Evolutionary conservation across 495 filamentous ascomycete species (phyloP).

Genomic region (Daldinia vernicosa): DNA sequence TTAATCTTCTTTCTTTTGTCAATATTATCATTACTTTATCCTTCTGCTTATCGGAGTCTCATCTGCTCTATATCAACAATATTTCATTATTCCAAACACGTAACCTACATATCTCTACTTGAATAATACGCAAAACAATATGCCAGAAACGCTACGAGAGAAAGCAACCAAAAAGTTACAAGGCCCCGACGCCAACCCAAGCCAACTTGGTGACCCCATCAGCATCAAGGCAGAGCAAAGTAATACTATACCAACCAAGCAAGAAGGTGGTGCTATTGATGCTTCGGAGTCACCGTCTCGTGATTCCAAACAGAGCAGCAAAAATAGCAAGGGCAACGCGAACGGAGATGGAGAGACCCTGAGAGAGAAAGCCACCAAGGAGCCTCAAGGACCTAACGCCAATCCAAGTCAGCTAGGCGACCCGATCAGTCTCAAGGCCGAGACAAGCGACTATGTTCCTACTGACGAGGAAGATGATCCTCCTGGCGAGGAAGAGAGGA

Average conservation of each 20-base stretch:
- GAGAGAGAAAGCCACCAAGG: slow-evolving; percentile 48
- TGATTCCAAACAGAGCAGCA: background rate
- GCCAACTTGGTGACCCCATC: slow-evolving; percentile 55
- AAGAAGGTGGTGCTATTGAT: slow-evolving; percentile 27
- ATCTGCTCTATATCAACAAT: background rate
- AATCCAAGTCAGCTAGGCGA: slow-evolving; percentile 56
- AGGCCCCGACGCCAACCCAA: slow-evolving; percentile 53
- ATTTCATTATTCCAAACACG: background rate
- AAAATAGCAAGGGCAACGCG: background rate
- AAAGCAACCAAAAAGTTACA: slow-evolving; percentile 50
- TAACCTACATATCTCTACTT: background rate
- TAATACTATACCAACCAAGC: slow-evolving; percentile 35
- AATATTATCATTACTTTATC: background rate
- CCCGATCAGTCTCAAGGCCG: slow-evolving; percentile 53
- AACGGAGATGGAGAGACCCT: slow-evolving; percentile 18
- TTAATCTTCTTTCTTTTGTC: slow-evolving; percentile 2
- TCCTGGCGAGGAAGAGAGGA: slow-evolving; percentile 27
- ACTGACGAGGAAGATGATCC: slow-evolving; percentile 31
- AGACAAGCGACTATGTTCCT: slow-evolving; percentile 46
- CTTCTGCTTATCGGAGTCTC: background rate
- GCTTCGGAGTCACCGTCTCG: slow-evolving; percentile 6
- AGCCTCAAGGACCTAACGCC: slow-evolving; percentile 48
- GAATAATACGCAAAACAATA: slow-evolving; percentile 1
- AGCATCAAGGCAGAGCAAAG: slow-evolving; percentile 55
- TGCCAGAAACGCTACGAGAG: slow-evolving; percentile 48